Conservation (phyloP, 192 early-diverging fungal species). For the Coemansia sp. region DNA sequence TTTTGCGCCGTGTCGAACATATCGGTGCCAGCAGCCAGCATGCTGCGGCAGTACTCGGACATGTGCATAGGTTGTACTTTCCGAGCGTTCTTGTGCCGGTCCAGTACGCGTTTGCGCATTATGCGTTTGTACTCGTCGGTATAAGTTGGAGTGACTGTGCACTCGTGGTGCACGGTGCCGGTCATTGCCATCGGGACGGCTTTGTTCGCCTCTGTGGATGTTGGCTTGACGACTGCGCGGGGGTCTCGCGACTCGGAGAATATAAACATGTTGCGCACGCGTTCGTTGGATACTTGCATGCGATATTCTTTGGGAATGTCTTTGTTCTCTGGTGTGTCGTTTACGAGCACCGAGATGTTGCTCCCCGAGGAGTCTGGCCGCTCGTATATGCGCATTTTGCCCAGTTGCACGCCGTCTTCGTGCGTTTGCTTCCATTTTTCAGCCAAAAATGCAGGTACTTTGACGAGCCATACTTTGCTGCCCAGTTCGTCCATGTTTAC, state of each 20-base stretch:
- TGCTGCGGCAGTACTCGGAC: constrained; percentile 47
- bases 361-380: constrained; percentile 54
- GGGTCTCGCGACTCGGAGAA: constrained; percentile 64
- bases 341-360: constrained; percentile 68
- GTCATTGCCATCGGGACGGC: constrained; percentile 57
- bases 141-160: constrained; percentile 62
- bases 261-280: constrained; percentile 74
- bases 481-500: constrained; percentile 64
- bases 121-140: constrained; percentile 64
- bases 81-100: constrained; percentile 46
- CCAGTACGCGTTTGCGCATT: constrained; percentile 64
- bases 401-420: constrained; percentile 69
- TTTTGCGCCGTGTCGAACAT: constrained; percentile 48
- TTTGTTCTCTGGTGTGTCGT: constrained; percentile 58
- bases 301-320: constrained; percentile 83
- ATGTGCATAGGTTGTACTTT: constrained; percentile 18
- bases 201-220: constrained; percentile 46
- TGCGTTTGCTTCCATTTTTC: constrained; percentile 74
- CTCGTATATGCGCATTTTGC: constrained; percentile 75
- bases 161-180: constrained; percentile 74
- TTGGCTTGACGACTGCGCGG: constrained; percentile 42
- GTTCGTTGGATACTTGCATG: constrained; percentile 66
- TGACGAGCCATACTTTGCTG: constrained; percentile 90
- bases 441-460: constrained; percentile 87
- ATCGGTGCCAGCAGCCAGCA: constrained; percentile 43